Evolutionary conservation across 2,329 filamentous ascomycete species (phyloP), one percentile per base, ranked within the genome.

Genomic region (Escovopsis sp.): DNA sequence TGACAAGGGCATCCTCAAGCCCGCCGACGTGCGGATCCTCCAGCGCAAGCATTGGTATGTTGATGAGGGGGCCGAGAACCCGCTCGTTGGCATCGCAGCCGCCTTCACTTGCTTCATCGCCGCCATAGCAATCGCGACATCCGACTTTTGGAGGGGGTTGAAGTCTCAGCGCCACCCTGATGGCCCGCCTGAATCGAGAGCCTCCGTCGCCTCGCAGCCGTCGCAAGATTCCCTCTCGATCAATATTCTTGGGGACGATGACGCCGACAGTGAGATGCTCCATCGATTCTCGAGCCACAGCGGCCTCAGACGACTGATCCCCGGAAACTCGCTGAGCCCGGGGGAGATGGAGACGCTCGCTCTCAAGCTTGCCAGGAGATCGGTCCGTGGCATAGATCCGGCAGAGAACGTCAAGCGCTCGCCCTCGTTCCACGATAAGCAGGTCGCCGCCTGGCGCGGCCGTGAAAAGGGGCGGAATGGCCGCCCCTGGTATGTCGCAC

Each of bases 71-170:
- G 78, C 79, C 0, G 71, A 68, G 48, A 77, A 81, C 47, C 80
- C 80, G 0, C 64, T 82, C 4, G 72, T 74, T 30, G 79, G 78
- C 28, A 76, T 72, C 12, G 73, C 80, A 9, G 75, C 74, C 32
- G 80, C 83, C 0, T 61, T 84, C 4, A 64, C 84, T 33, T 75
- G 77, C 2, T 82, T 80, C 1, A 68, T 82, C 41, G 72, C 75
- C 1, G 75, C 75, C 36, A 68, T 86, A 40, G 70, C 77, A 54
- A 75, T 79, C 60, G 79, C 48, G 18, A 51, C 53, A 12, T 49
- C 51, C 0, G 49, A 55, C 28, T 55, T 51, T 30, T 46, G 46
- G 1, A 43, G 39, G n/a, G 46, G 48, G 3, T 44, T 53, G 38
- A 48, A 45, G 7, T 33, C 42, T n/a, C 40, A 42, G 15, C 43